These are phyloP conservation scores for Priceomyces medius DNA, from an alignment of 805 yeast genomes.

Conservation along the genomic window DNA sequence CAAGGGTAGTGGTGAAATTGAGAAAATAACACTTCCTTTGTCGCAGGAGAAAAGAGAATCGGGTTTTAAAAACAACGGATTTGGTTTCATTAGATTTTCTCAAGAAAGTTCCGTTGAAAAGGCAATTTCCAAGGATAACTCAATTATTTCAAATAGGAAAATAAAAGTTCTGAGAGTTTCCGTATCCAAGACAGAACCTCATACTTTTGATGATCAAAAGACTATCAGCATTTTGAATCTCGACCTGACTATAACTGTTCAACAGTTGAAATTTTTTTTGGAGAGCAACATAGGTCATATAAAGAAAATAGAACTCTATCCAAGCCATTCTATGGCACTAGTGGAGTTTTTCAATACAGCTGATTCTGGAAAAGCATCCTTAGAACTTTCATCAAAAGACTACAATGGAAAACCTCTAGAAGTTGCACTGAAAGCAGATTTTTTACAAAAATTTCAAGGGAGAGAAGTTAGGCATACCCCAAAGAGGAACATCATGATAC, in stretches of 20 bases:
- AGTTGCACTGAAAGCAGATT: conserved; percentile 10
- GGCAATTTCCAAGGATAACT: conserved; percentile 45
- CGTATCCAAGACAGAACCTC: conserved; percentile 12
- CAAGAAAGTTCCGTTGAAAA: conserved; percentile 43
- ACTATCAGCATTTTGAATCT: conserved; percentile 24
- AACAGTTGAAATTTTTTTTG: conserved; percentile 32
- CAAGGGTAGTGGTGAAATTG: conserved; percentile 51
- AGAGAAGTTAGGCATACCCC: not conserved
- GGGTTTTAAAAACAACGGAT: conserved; percentile 52
- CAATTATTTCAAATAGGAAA: conserved; percentile 44
- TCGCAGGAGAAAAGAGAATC: conserved; percentile 28
- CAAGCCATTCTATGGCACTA: conserved; percentile 49
- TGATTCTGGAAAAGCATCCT: conserved; percentile 52
- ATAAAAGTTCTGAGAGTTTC: conserved; percentile 41
- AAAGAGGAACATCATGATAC: conserved; percentile 8
- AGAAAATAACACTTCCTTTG: conserved; percentile 50
- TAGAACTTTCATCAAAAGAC: conserved; percentile 39
- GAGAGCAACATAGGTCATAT: conserved; percentile 34
- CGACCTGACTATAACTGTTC: conserved; percentile 34
- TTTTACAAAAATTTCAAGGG: not conserved
- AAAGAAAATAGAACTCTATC: conserved; percentile 42
- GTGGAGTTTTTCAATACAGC: conserved; percentile 43
- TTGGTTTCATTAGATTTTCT: conserved; percentile 59
- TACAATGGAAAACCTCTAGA: conserved; percentile 30
- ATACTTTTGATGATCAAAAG: conserved; percentile 17